Percentiles rank a stretch among this genome's conserved stretches.
These are phyloP conservation scores for Stereocaulon alpinum DNA, from an alignment of 495 filamentous ascomycete species.

Conservation along the genomic window DNA sequence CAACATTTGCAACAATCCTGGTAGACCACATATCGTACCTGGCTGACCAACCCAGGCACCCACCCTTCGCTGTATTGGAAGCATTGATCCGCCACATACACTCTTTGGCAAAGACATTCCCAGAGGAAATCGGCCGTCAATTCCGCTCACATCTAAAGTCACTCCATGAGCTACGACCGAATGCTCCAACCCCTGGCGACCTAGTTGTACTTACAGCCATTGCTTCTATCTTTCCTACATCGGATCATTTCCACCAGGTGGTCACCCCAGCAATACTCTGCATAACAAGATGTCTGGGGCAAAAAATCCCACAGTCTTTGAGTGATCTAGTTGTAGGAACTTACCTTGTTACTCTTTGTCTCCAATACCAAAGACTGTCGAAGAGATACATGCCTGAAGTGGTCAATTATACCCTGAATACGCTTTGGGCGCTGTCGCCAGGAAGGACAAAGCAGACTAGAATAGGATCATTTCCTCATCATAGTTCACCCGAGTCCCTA, in stretches of 20 bases:
- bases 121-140: slow-evolving; percentile 61
- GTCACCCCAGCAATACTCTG: slow-evolving; percentile 77
- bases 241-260: slow-evolving; percentile 91
- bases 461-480: slow-evolving; percentile 50
- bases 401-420: slow-evolving; percentile 68
- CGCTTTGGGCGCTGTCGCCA: slow-evolving; percentile 58
- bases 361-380: slow-evolving; percentile 71
- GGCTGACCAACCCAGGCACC: slow-evolving; percentile 38
- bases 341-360: slow-evolving; percentile 64
- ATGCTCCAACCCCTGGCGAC: slow-evolving; percentile 59
- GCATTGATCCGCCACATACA: slow-evolving; percentile 69
- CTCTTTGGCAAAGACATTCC: slow-evolving; percentile 74
- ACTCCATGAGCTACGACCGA: slow-evolving; percentile 48
- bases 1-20: slow-evolving; percentile 60
- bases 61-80: slow-evolving; percentile 53
- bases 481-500: slow-evolving; percentile 44
- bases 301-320: slow-evolving; percentile 54
- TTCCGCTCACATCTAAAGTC: slow-evolving; percentile 64
- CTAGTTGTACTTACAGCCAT: slow-evolving; percentile 73
- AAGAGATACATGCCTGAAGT: slow-evolving; percentile 84
- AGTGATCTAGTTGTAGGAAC: slow-evolving; percentile 60
- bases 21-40: slow-evolving; percentile 69
- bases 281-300: slow-evolving; percentile 72
- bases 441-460: slow-evolving; percentile 29
- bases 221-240: slow-evolving; percentile 79